These are phyloP conservation scores for Castanea crenata DNA, from an alignment of 306 rosid genomes.

Conservation along the genomic window DNA sequence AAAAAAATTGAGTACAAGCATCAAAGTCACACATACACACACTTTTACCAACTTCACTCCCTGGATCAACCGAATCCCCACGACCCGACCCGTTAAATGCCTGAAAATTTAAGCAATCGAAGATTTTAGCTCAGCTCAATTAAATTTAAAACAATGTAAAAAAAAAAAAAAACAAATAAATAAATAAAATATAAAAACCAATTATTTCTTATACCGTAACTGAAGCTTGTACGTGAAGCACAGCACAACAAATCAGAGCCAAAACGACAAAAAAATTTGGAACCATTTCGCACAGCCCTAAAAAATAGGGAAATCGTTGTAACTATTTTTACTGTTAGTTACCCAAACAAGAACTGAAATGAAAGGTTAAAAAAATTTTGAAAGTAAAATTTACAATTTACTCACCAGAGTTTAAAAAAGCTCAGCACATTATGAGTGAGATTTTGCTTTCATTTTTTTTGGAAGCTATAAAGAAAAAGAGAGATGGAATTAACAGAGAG, in stretches of 20 bases:
- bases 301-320: neutral
- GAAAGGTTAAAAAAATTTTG: neutral
- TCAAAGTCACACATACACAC: neutral
- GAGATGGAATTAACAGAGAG: neutral
- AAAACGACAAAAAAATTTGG: constrained; percentile 16
- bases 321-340: neutral
- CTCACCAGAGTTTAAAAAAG: neutral
- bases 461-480: neutral
- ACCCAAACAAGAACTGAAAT: neutral
- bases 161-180: too few relatives aligned
- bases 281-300: constrained; percentile 38
- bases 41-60: constrained; percentile 37
- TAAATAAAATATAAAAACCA: neutral
- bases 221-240: constrained; percentile 29
- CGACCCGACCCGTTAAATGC: constrained; percentile 23
- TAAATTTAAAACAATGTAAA: neutral
- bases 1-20: neutral
- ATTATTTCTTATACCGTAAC: constrained; percentile 30
- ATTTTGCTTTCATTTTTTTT: neutral
- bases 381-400: neutral
- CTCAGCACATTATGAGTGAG: neutral
- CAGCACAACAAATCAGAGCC: constrained; percentile 19
- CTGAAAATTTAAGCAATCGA: constrained; percentile 21
- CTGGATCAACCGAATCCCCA: constrained; percentile 27
- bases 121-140: constrained; percentile 8